phyloP scores from a whole-genome alignment of 1,284 basidiomycete species.

The Exobasidium cylindrosporum region DNA sequence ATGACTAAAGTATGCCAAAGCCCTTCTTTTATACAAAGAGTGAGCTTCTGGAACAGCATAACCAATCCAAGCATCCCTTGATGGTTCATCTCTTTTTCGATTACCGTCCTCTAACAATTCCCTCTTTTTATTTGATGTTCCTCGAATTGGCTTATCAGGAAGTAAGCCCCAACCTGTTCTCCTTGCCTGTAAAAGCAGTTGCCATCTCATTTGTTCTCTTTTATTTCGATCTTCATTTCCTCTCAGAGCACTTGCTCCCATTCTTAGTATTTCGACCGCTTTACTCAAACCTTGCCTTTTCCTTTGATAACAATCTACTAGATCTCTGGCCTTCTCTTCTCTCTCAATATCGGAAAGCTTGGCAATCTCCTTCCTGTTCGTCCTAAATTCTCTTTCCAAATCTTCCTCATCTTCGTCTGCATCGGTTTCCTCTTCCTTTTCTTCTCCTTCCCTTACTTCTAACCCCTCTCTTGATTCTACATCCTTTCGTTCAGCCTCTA shows the following conservation, averaged over 20 bases:
- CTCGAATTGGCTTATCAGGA: conserved; percentile 22
- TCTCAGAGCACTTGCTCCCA: conserved; percentile 32
- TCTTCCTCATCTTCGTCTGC: conserved; percentile 12
- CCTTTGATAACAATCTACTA: conserved; percentile 3
- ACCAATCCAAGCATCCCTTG: conserved; percentile 48
- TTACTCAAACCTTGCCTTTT: conserved; percentile 26
- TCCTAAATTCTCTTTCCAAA: neutral
- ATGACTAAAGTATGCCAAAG: conserved; percentile 31
- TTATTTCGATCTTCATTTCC: neutral
- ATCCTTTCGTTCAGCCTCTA: neutral
- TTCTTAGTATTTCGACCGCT: conserved; percentile 31
- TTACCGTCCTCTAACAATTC: conserved; percentile 33
- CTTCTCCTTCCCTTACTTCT: conserved; percentile 12
- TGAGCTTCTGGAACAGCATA: conserved; percentile 42
- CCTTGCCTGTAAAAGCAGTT: conserved; percentile 26
- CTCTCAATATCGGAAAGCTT: conserved; percentile 16
- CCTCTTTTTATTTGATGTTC: conserved; percentile 1
- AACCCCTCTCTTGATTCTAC: neutral
- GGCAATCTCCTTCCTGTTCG: conserved; percentile 12
- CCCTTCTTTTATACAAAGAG: conserved; percentile 23
- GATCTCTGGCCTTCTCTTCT: conserved; percentile 20
- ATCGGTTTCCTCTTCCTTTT: conserved; percentile 13
- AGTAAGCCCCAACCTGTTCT: conserved; percentile 32
- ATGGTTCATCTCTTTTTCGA: conserved; percentile 37
- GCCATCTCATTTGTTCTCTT: conserved; percentile 33